Evolutionary conservation across 1,284 basidiomycete genomes (phyloP).

Genomic region (Tausonia pullulans): DNA sequence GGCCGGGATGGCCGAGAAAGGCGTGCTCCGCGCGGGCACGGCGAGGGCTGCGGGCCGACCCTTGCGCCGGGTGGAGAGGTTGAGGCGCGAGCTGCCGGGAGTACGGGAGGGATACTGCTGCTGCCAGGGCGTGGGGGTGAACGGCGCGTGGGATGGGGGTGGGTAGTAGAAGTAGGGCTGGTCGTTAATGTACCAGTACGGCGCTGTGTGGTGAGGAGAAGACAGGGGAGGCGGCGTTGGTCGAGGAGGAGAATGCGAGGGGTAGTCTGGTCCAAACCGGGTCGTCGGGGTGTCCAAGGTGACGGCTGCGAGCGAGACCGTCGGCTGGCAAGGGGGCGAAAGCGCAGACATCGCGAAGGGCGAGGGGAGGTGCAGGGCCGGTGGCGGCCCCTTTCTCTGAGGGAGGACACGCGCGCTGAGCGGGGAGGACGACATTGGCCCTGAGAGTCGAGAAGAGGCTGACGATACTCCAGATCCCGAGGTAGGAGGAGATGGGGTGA

Average conservation of each 20-base stretch:
- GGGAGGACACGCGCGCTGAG: too few species aligned
- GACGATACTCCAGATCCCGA: background rate
- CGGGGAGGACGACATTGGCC: too few species aligned
- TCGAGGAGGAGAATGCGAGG: too few species aligned
- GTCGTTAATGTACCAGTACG: background rate
- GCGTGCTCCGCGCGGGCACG: background rate
- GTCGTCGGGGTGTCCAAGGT: too few species aligned
- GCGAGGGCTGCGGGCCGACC: constrained; percentile 3
- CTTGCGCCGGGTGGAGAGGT: constrained; percentile 8
- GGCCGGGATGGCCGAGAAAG: background rate
- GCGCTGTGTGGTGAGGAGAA: background rate
- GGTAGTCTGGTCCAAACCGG: too few species aligned
- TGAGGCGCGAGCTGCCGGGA: background rate
- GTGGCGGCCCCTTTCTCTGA: too few species aligned
- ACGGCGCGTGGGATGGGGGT: background rate
- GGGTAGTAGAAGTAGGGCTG: background rate
- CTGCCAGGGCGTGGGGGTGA: background rate
- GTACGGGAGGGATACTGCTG: background rate
- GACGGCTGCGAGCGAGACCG: too few species aligned
- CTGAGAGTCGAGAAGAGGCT: too few species aligned
- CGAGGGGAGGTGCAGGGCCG: too few species aligned
- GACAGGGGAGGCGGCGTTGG: background rate
- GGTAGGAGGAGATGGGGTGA: background rate
- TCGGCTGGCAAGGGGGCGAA: too few species aligned
- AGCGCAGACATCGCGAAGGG: too few species aligned